Base-by-base conservation (phyloP, 495 filamentous ascomycete genomes). In the Penicillium salamii region DNA sequence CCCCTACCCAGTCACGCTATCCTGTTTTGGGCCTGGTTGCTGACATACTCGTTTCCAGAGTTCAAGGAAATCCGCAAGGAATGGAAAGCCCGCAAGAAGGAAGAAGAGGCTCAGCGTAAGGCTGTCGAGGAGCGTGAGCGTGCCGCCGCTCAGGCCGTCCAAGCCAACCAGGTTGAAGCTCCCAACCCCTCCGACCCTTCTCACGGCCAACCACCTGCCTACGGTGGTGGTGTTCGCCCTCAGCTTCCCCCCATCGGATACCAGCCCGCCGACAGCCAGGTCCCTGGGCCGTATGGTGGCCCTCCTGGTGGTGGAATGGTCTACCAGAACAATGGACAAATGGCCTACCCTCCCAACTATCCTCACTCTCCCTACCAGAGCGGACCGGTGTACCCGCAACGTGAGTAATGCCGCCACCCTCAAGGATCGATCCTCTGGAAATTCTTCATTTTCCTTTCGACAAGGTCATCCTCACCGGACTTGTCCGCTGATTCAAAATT, bases 61-160 rank as follows among this genome's bases (percentile, higher is more conserved):
- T 98, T 98, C 73, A 98, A 98, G 71, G 93, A 98, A 60, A 97
- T 98, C 50, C 89, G 93, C 43, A 96, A 97, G 67, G 91, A 97
- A 65, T 98, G 93, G 93, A 98, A 98, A 70, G 88, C 88, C 14
- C 89, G 91, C 52, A 98, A 97, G 82, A 97, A 98, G 88, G 93
- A 98, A 68, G 93, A 97, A 58, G 93, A 97, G 49, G 83, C 82
- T 48, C 75, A 78, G 62, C 87, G 93, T 57, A 97, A 97, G 79
- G 88, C 85, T 17, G 88, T 89, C 4, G 93, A 97, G 57, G 93
- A 97, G 55, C 83, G 90, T 49, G 82, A 88, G 52, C 87, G 90
- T 39, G 79, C 80, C 39, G 80, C 80, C 20, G 81, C 76, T 26
- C 74, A 79, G 41, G 76, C 75, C 28, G 69, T 67, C 9, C 72